Base-by-base conservation (phyloP, 192 early-diverging fungal genomes). In the Linnemannia elongata region DNA sequence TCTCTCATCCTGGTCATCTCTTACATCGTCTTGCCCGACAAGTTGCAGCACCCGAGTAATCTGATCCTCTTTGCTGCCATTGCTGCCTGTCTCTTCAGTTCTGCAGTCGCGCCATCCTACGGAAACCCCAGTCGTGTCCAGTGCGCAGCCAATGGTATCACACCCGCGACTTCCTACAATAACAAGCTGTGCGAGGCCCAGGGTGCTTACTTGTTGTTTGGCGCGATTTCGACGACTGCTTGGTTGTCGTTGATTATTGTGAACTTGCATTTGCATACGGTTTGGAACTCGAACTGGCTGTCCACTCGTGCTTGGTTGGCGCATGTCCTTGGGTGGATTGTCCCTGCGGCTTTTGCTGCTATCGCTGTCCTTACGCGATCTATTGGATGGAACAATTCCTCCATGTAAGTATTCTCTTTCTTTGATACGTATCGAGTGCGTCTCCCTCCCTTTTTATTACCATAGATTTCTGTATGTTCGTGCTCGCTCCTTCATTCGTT, bases 211-310 rank as follows among this genome's bases (percentile, higher is more conserved):
- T 55, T 92, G 3, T 78, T 90, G 35, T 91, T 90, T 80, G 74
- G 80, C 7, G 81, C 91, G 9, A 60, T 88, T 54, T 78, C 90
- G 7, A 85, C 89, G 9, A 69, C 75, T 1, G 71, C 82, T 1
- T 92, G 90, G 90, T 47, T 75, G 22, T 74, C 88, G 72, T 75
- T 89, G 49, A 33, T 90, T 35, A 73, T 72, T 47, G 42, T 88
- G 35, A 78, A 87, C 69, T 72, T 90, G 68, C 89, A 90, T 82
- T 18, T 91, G 20, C 89, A 91, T 42, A 91, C 89, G 1, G 90
- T 91, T 22, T 91, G 90, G 90, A 88, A 89, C 55, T 87, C 83
- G 18, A 89, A 78, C 70, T 89, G 88, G 77, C 76, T 91, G 38
- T 70, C 81, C 52, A 80, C 79, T 42, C 87, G 89, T 35, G 80